These are phyloP conservation scores for Asparagopsis taxiformis DNA, from an alignment of 31 red algal genomes.

Conservation along the genomic window DNA sequence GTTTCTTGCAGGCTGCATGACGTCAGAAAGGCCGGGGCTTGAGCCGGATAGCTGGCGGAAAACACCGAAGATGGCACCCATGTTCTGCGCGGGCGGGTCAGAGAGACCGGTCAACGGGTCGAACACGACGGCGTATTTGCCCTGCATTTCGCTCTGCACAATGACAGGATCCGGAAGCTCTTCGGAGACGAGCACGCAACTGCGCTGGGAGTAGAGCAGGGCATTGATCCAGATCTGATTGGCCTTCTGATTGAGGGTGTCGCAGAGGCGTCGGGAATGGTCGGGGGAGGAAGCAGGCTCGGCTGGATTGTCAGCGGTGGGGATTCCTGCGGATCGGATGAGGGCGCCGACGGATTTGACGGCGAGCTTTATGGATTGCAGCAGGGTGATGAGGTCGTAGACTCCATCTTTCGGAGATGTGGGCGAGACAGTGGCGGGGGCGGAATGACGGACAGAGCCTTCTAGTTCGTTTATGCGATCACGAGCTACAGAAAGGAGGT, in stretches of 20 bases:
- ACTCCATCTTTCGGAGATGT: conserved; percentile 57
- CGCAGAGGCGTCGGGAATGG: conserved; percentile 31
- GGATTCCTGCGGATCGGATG: conserved; percentile 78
- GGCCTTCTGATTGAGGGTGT: conserved; percentile 57
- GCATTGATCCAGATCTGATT: conserved; percentile 95
- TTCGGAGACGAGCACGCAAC: conserved; percentile 91
- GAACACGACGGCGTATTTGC: conserved; percentile 96
- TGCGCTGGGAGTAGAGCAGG: conserved; percentile 69
- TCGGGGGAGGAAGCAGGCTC: conserved; percentile 13
- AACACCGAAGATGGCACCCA: conserved; percentile 97
- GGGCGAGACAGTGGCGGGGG: conserved; percentile 13
- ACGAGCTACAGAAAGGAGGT: conserved; percentile 58
- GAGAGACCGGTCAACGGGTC: conserved; percentile 93
- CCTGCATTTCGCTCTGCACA: conserved; percentile 78
- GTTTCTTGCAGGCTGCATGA: conserved; percentile 91
- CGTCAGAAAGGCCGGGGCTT: conserved; percentile 70
- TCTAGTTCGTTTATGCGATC: conserved; percentile 65
- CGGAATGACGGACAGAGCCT: conserved; percentile 53
- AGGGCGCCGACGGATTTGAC: conserved; percentile 86
- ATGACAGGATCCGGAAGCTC: conserved; percentile 90
- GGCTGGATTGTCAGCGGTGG: conserved; percentile 17
- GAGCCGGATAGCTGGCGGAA: conserved; percentile 81
- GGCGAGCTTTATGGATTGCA: conserved; percentile 90
- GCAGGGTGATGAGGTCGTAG: conserved; percentile 83
- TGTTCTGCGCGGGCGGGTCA: conserved; percentile 88